Conservation (phyloP, 208 protist genomes). For the Naegleria fowleri region DNA sequence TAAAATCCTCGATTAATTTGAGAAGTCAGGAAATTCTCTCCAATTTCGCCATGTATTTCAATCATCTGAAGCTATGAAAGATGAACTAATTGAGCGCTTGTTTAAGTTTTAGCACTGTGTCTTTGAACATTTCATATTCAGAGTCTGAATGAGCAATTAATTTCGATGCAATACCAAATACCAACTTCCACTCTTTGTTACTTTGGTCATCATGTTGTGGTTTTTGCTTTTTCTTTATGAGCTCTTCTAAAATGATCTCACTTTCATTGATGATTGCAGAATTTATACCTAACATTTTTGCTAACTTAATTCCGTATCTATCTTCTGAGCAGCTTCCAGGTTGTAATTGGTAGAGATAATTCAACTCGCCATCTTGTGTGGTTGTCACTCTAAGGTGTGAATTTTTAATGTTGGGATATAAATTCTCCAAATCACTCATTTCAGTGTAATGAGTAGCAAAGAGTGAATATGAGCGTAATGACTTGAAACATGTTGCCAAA, state of each 20-base stretch:
- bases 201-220: not conserved
- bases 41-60: too few species aligned
- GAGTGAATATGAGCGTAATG: not conserved
- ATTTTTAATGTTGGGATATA: constrained; percentile 34
- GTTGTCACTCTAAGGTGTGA: constrained; percentile 25
- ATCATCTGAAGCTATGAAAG: too few species aligned
- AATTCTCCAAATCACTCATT: not conserved
- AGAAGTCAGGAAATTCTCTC: not conserved
- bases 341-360: not conserved
- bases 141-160: not conserved
- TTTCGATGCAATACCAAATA: not conserved
- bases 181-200: not conserved
- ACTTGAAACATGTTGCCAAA: not conserved
- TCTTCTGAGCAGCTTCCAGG: not conserved
- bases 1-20: not conserved
- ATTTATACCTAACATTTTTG: constrained; percentile 8
- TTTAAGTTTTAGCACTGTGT: not conserved
- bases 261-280: not conserved
- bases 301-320: constrained; percentile 30
- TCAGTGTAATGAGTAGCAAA: constrained; percentile 34
- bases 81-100: not conserved
- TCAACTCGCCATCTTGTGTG: not conserved
- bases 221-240: not conserved
- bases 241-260: not conserved
- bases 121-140: not conserved